Evolutionary conservation across 768 basidiomycete species (phyloP), one percentile per base, ranked within the genome.

Genomic region (Nevesoporus exiguus): DNA sequence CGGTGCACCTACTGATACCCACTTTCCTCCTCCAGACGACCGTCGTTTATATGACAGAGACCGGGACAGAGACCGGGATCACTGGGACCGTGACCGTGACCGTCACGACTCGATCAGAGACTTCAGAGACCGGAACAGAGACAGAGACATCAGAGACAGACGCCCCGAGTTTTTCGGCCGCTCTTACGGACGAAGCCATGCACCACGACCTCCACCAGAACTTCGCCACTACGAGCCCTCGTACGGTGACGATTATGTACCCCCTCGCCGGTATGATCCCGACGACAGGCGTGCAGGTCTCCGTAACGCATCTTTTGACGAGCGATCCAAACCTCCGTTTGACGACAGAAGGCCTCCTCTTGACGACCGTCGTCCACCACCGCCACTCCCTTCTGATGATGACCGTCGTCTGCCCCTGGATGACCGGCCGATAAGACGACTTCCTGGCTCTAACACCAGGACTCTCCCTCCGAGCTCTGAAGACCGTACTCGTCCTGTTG

Each of bases 211-310:
- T 22, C 76, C 75, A 24, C 73, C 75, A 47, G 79, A 80, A 46
- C 71, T 74, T 47, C 74, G 80, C 25, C 78, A 79, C 43, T 79
- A 77, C 55, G 78, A 81, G 19, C 71, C 77, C 7, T 69, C 72
- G n/a, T 74, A 76, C 55, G 68, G 67, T 55, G 56, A 61, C 44
- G 66, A 71, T 34, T 68, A 62, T 36, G 66, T 54, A n/a, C 65
- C 70, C 39, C 65, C 66, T 47, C 74, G 74, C 44, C 68, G 66
- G 52, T 69, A 69, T 55, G 67, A 73, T 21, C 36, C 62, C 29
- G 71, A 72, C 41, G 61, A 72, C 15, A 66, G 57, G 37, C 71
- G 63, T 44, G 49, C 55, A 11, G 57, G 62, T 45, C n/a, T 27
- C 5, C 70, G 70, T 11, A 59, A 29, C 40, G 15, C 57, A 0